Evolutionary conservation across 805 yeast genomes (phyloP).

Genomic region (Lipomyces sp.): DNA sequence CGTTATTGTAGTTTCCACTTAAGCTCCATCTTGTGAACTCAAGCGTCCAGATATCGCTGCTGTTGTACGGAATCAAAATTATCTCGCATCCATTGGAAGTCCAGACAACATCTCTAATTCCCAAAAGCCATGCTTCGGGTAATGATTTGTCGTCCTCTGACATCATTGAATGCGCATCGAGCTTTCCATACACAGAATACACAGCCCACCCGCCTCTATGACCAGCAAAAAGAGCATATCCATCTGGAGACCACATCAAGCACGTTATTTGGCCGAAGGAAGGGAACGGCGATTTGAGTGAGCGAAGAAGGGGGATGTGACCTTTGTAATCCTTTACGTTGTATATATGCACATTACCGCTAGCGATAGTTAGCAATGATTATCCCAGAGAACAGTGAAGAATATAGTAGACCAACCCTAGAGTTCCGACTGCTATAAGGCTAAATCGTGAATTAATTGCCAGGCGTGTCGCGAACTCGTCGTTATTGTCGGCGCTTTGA

Average conservation of each 20-base stretch:
- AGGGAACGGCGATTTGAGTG: slow-evolving; percentile 33
- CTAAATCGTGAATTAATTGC: slow-evolving; percentile 45
- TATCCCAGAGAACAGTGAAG: neutral
- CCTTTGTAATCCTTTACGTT: slow-evolving; percentile 41
- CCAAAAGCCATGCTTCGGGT: slow-evolving; percentile 25
- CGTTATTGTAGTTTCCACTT: slow-evolving; percentile 22
- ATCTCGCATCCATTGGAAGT: slow-evolving; percentile 40
- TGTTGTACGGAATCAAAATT: slow-evolving; percentile 34
- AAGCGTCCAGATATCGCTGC: slow-evolving; percentile 27
- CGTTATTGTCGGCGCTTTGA: slow-evolving; percentile 6
- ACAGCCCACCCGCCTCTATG: slow-evolving; percentile 48
- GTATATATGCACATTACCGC: slow-evolving; percentile 41
- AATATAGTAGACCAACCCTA: slow-evolving; percentile 21
- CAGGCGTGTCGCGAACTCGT: slow-evolving; percentile 30
- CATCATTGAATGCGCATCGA: slow-evolving; percentile 42
- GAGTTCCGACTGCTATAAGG: slow-evolving; percentile 42
- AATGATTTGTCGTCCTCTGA: slow-evolving; percentile 23
- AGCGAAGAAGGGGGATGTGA: slow-evolving; percentile 35
- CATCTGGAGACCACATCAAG: slow-evolving; percentile 41
- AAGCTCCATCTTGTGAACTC: slow-evolving; percentile 37
- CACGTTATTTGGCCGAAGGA: slow-evolving; percentile 32
- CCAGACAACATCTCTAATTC: slow-evolving; percentile 37
- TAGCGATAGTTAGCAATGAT: neutral
- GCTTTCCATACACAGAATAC: slow-evolving; percentile 49
- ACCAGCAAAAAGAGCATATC: slow-evolving; percentile 38